phyloP scores from a whole-genome alignment of 768 basidiomycete species.

The Trametes sanguinea region DNA sequence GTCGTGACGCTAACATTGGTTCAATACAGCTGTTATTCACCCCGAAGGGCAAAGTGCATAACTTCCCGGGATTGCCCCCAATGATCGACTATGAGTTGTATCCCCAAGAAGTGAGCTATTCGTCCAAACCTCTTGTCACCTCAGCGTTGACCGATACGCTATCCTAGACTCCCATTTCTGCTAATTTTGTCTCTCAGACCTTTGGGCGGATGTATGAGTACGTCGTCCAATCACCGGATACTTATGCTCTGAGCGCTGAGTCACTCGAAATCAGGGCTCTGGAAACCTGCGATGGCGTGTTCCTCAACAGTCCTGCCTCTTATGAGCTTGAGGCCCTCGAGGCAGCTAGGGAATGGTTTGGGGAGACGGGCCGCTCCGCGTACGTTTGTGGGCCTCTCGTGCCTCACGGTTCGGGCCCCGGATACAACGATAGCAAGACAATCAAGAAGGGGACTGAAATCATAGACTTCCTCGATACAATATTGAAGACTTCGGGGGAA shows the following conservation, averaged over 20 bases:
- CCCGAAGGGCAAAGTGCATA: conserved; percentile 16
- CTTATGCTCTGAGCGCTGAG: too few species aligned
- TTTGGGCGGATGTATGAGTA: conserved; percentile 1
- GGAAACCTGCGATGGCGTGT: conserved; percentile 17
- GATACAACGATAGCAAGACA: conserved; percentile 12
- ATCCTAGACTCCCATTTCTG: background rate
- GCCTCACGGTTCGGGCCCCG: background rate
- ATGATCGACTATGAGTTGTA: conserved; percentile 27
- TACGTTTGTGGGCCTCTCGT: conserved; percentile 25
- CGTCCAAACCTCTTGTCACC: background rate
- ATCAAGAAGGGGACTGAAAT: conserved; percentile 17
- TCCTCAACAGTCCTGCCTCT: conserved; percentile 17
- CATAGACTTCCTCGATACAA: conserved; percentile 23
- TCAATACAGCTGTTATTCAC: background rate
- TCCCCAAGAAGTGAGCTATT: conserved; percentile 22
- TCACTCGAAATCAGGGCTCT: background rate
- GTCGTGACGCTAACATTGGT: background rate
- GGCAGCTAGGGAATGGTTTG: conserved; percentile 19
- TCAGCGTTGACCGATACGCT: background rate
- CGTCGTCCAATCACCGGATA: background rate
- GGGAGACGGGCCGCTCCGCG: conserved; percentile 15
- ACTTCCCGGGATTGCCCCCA: conserved; percentile 25
- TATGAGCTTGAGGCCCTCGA: conserved; percentile 27
- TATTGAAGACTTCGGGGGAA: conserved; percentile 21
- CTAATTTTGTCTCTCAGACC: background rate